These are phyloP conservation scores for Podospora conica DNA, from an alignment of 495 filamentous ascomycete species.

Conservation along the genomic window DNA sequence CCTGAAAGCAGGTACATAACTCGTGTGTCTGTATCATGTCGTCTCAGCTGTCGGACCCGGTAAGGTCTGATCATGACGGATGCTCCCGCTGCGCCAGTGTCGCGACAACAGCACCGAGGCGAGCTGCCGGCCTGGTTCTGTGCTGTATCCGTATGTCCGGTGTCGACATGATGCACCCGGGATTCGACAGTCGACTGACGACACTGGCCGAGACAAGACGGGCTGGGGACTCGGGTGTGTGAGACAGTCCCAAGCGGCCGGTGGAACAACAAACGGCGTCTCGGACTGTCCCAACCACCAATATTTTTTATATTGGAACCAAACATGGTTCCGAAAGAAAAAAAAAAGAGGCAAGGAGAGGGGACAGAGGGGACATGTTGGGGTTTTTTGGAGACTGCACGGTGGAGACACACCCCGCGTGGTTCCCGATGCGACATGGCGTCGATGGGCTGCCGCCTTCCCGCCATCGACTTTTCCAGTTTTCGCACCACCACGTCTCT, in stretches of 20 bases:
- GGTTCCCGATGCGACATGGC: not conserved
- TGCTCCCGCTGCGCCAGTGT: not conserved
- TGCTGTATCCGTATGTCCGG: no score
- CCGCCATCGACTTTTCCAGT: slow-evolving; percentile 6
- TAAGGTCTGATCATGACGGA: not conserved
- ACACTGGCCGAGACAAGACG: not conserved
- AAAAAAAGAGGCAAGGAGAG: not conserved
- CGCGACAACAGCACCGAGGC: not conserved
- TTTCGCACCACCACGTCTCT: not conserved
- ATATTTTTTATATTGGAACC: no score
- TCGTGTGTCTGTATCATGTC: not conserved
- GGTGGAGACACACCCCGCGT: not conserved
- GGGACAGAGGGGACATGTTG: not conserved
- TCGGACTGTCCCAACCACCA: no score
- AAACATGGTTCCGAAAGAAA: not conserved
- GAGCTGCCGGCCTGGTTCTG: no score
- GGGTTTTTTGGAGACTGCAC: not conserved
- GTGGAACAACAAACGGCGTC: not conserved
- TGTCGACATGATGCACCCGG: no score
- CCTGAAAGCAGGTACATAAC: not conserved
- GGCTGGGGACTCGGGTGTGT: not conserved
- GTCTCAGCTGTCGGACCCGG: not conserved
- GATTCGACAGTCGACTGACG: not conserved
- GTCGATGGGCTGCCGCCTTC: not conserved
- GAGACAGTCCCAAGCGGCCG: not conserved